phyloP scores from a whole-genome alignment of 805 yeast species.

The Cyberlindnera misumaiensis region DNA sequence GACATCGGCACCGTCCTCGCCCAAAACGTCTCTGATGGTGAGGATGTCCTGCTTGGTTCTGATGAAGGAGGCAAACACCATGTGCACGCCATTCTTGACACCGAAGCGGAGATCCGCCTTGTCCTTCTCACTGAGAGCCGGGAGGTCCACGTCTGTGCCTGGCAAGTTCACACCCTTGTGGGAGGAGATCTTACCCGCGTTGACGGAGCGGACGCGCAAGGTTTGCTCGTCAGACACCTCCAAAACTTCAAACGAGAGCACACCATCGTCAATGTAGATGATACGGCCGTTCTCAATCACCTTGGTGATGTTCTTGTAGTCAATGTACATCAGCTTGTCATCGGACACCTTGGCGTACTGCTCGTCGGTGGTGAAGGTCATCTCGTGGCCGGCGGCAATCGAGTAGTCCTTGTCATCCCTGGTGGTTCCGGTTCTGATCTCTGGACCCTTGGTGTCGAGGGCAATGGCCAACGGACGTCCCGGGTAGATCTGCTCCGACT shows the following conservation, averaged over 20 bases:
- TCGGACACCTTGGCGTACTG: constrained; percentile 64
- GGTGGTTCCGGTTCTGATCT: constrained; percentile 98
- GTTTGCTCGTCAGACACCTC: constrained; percentile 76
- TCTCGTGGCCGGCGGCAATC: constrained; percentile 77
- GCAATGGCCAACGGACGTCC: constrained; percentile 99
- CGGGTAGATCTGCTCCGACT: constrained; percentile 81
- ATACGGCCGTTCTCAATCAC: constrained; percentile 83
- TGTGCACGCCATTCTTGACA: constrained; percentile 95
- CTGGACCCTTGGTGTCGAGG: constrained; percentile 98
- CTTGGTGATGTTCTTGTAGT: constrained; percentile 94
- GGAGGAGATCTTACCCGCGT: constrained; percentile 92
- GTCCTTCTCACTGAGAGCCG: constrained; percentile 97
- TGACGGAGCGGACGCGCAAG: constrained; percentile 81
- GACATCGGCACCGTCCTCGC: constrained; percentile 94
- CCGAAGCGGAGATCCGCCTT: constrained; percentile 88
- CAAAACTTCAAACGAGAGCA: constrained; percentile 85
- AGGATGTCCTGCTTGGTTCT: constrained; percentile 87
- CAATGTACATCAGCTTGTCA: constrained; percentile 80
- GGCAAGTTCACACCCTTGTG: constrained; percentile 99
- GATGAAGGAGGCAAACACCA: constrained; percentile 97
- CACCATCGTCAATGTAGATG: constrained; percentile 97
- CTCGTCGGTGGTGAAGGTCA: constrained; percentile 90
- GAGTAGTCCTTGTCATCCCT: constrained; percentile 72
- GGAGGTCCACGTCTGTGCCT: constrained; percentile 97
- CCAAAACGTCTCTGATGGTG: constrained; percentile 89